phyloP scores from a whole-genome alignment of 2,329 filamentous ascomycete genomes.

The Aspergillus sp. region DNA sequence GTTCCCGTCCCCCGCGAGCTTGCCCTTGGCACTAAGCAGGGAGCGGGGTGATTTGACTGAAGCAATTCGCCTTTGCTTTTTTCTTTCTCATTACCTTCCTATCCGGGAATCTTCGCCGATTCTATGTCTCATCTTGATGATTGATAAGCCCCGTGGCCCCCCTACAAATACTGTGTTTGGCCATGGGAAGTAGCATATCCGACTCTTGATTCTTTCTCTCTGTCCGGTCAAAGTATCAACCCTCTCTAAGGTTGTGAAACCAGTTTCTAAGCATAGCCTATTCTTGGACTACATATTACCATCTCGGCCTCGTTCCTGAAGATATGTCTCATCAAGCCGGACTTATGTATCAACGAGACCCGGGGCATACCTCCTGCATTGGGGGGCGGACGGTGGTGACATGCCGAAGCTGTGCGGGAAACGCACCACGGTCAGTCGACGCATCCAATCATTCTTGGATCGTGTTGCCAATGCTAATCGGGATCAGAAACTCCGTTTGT shows the following conservation, averaged over 20 bases:
- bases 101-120: neutral
- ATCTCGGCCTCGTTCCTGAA: neutral
- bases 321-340: conserved; percentile 24
- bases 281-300: neutral
- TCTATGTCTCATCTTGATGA: conserved; percentile 1
- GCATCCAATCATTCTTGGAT: neutral
- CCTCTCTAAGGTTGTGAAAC: neutral
- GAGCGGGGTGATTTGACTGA: conserved; percentile 20
- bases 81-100: conserved; percentile 7
- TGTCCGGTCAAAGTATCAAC: neutral
- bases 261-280: neutral
- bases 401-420: conserved; percentile 40
- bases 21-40: conserved; percentile 20
- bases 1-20: conserved; percentile 12
- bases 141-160: conserved; percentile 3
- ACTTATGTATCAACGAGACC: conserved; percentile 30
- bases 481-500: conserved; percentile 28
- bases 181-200: neutral
- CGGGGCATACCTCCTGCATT: conserved; percentile 36
- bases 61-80: conserved; percentile 9
- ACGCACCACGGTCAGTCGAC: conserved; percentile 37
- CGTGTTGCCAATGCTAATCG: neutral
- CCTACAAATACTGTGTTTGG: neutral
- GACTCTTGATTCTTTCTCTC: neutral
- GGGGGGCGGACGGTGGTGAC: conserved; percentile 37